Evolutionary conservation across 1,284 basidiomycete genomes (phyloP), one percentile per base, ranked within the genome.

Genomic region (Microbotryum silenes-acaulis): DNA sequence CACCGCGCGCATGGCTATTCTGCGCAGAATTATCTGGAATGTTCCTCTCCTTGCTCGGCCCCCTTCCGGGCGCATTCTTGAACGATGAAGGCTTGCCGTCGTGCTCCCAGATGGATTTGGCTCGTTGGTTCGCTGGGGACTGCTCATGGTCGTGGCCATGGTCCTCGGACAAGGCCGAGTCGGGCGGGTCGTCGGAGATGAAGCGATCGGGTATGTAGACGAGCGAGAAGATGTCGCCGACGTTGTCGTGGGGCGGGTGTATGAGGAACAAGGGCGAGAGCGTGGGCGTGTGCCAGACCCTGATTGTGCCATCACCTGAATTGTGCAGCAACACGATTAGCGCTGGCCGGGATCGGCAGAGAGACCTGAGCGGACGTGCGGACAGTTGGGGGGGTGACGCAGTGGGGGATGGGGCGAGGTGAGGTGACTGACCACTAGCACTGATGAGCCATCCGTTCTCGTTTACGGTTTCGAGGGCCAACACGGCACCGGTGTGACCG

Each of bases 151-250:
- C 57, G 18, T 20, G 20, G 7, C 20, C 57, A 57, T 56, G 52
- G 2, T 65, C 57, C 5, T 59, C 59, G 8, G 63, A 18, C 37
- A 14, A 42, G 5, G 37, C 16, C 37, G 37, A 16, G 37, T 42
- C 12, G 16, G 37, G 88, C 64, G 85, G 83, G 10, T 85, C 79
- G 12, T 77, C 73, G 2, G 84, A 42, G 37, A 42, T 42, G 37
- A 42, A 42, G 14, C 37, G 37, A 42, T 42, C 37, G 37, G 37
- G 78, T 16, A 85, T 85, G 88, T 90, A 97, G 0, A 83, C 82
- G 3, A 97, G 79, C 45, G 87, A 90, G 77, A 91, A 93, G 57
- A 97, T 83, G 74, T 97, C 94, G 46, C 93, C 93, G 3, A 91
- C 85, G 4, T 84, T 87, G 70, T 93, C 89, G 59, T 87, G 80